Evolutionary conservation across 1,139 yeast species (phyloP).

Genomic region (Taphrina sp.): DNA sequence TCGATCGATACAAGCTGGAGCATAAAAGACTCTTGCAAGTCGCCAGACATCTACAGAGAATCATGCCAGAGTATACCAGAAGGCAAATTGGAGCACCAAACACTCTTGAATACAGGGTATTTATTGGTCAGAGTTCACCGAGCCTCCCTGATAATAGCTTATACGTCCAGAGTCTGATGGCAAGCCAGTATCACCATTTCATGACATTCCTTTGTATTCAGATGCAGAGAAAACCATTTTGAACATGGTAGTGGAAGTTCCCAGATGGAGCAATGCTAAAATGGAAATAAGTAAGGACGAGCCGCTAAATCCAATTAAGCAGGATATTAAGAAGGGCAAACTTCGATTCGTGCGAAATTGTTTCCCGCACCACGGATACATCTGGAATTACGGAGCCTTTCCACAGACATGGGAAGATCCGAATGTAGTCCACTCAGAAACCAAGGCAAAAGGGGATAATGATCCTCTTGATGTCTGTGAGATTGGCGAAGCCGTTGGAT

Average conservation of each 20-base stretch:
- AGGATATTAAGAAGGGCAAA: slow-evolving; percentile 89
- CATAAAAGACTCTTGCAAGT: slow-evolving; percentile 8
- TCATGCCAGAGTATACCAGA: slow-evolving; percentile 38
- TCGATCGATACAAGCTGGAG: slow-evolving; percentile 29
- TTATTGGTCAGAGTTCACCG: slow-evolving; percentile 47
- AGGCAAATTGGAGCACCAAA: slow-evolving; percentile 83
- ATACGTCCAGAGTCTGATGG: slow-evolving; percentile 49
- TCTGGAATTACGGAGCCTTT: slow-evolving; percentile 68
- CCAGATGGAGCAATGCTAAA: slow-evolving; percentile 64
- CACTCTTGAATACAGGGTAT: slow-evolving; percentile 78
- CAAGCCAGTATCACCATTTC: slow-evolving; percentile 71
- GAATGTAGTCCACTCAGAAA: slow-evolving; percentile 49
- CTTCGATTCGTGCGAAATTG: slow-evolving; percentile 75
- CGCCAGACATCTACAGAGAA: slow-evolving; percentile 8
- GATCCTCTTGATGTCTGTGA: slow-evolving; percentile 97
- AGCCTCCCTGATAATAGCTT: background rate
- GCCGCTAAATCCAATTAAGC: slow-evolving; percentile 82
- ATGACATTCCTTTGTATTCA: slow-evolving; percentile 80
- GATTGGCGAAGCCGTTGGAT: slow-evolving; percentile 67
- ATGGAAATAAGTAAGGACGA: slow-evolving; percentile 78
- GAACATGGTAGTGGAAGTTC: slow-evolving; percentile 91
- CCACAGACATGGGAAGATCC: slow-evolving; percentile 98
- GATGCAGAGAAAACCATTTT: slow-evolving; percentile 62
- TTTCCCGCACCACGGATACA: slow-evolving; percentile 95
- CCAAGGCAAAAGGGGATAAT: slow-evolving; percentile 75